These are phyloP conservation scores for Paramecium tetraurelia DNA, from an alignment of 73 alveolate species.

Conservation along the genomic window DNA sequence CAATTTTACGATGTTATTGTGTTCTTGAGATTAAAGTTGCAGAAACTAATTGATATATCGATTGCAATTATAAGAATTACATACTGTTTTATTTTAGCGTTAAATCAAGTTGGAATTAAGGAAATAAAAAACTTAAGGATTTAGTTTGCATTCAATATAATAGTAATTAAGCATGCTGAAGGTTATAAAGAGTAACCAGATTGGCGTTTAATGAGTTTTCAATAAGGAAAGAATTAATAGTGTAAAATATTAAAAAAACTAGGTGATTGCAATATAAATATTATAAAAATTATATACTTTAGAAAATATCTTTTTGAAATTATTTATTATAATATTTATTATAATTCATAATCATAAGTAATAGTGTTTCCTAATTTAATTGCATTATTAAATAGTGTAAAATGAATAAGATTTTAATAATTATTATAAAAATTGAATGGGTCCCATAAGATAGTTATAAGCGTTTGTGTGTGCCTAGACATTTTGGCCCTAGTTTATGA, in stretches of 20 bases:
- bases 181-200: neutral
- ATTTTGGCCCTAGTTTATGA: slow-evolving; percentile 35
- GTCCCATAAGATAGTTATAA: neutral
- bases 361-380: neutral
- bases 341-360: neutral
- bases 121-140: neutral
- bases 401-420: neutral
- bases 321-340: neutral
- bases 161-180: no score
- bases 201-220: neutral
- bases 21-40: neutral
- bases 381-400: neutral
- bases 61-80: neutral
- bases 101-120: neutral
- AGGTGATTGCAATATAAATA: neutral
- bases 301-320: neutral
- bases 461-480: neutral
- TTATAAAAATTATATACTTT: neutral
- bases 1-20: no score
- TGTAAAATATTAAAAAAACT: neutral
- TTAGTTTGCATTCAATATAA: neutral
- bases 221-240: neutral
- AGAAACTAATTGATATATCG: neutral
- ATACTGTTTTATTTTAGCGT: neutral
- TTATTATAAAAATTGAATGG: neutral